A percentile compares a stretch with the other conserved stretches of the same genome.
Conservation (phyloP, 805 yeast genomes). For the Metschnikowia aberdeeniae region DNA sequence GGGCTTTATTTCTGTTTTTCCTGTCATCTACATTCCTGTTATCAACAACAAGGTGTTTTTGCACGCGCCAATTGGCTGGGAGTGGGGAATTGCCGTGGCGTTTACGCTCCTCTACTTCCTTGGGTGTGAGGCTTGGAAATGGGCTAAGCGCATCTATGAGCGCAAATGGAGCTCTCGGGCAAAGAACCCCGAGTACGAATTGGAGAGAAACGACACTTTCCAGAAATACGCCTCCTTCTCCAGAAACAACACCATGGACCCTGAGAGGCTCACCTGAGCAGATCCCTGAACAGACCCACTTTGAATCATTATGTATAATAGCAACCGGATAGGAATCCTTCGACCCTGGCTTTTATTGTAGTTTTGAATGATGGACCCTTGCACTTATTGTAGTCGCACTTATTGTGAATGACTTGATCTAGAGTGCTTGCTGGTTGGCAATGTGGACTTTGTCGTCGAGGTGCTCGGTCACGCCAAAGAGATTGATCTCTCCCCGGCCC, state of each 20-base stretch:
- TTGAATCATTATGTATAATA: background rate
- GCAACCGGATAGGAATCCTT: background rate
- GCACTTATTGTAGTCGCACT: no score
- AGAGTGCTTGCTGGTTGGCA: conserved; percentile 15
- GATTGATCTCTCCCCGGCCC: conserved; percentile 42
- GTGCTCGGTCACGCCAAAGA: conserved; percentile 67
- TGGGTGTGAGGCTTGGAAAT: conserved; percentile 37
- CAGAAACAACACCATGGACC: conserved; percentile 44
- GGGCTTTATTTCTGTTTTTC: conserved; percentile 35
- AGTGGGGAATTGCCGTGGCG: conserved; percentile 37
- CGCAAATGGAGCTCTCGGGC: conserved; percentile 30
- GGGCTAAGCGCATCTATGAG: conserved; percentile 34
- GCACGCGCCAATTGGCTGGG: conserved; percentile 36
- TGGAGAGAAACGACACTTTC: conserved; percentile 61
- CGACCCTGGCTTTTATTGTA: no score
- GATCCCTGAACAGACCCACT: background rate
- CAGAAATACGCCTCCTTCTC: conserved; percentile 58
- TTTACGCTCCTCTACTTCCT: conserved; percentile 27
- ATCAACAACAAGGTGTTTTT: conserved; percentile 37
- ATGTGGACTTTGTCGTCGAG: conserved; percentile 44
- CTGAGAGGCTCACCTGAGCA: conserved; percentile 13
- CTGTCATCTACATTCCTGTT: conserved; percentile 39
- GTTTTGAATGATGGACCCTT: no score
- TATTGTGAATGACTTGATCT: background rate
- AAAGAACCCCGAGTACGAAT: conserved; percentile 58